phyloP scores from a whole-genome alignment of 2,329 filamentous ascomycete species.

The Pestalotiopsis sp. region DNA sequence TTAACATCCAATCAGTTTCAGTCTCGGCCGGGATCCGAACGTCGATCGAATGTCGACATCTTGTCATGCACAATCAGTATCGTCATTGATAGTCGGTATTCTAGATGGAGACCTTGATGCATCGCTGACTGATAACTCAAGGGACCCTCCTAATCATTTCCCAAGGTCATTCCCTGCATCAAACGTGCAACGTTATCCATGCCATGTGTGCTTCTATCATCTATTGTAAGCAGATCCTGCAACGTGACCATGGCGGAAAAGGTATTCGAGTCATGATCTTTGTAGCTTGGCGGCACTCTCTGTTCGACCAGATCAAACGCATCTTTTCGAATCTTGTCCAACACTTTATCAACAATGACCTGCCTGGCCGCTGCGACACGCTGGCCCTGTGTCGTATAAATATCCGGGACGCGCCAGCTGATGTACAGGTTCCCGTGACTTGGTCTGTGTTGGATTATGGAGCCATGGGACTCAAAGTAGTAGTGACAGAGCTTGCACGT shows the following conservation, averaged over 20 bases:
- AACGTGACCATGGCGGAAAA: conserved; percentile 2
- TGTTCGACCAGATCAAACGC: conserved; percentile 4
- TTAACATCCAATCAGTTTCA: too few relatives aligned
- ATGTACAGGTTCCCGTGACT: conserved; percentile 24
- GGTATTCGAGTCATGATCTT: conserved; percentile 2
- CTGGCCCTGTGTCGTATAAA: conserved; percentile 1
- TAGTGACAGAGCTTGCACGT: conserved; percentile 24
- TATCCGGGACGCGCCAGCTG: conserved; percentile 23
- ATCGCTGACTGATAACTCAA: neutral
- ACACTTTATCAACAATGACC: conserved; percentile 13
- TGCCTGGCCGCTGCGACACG: neutral
- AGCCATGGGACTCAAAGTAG: conserved; percentile 20
- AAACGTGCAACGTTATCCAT: neutral
- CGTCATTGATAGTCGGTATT: too few relatives aligned
- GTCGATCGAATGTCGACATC: too few relatives aligned
- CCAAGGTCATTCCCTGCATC: neutral
- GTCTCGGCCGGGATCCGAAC: too few relatives aligned
- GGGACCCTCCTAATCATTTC: neutral
- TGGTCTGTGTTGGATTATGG: conserved; percentile 16
- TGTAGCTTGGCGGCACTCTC: neutral
- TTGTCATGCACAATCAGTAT: too few relatives aligned
- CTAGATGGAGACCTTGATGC: neutral
- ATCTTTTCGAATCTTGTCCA: conserved; percentile 12
- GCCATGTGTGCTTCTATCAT: neutral
- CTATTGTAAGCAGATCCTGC: neutral